Evolutionary conservation across 2,329 filamentous ascomycete genomes (phyloP).

Genomic region (Epicoccum sorghinum): DNA sequence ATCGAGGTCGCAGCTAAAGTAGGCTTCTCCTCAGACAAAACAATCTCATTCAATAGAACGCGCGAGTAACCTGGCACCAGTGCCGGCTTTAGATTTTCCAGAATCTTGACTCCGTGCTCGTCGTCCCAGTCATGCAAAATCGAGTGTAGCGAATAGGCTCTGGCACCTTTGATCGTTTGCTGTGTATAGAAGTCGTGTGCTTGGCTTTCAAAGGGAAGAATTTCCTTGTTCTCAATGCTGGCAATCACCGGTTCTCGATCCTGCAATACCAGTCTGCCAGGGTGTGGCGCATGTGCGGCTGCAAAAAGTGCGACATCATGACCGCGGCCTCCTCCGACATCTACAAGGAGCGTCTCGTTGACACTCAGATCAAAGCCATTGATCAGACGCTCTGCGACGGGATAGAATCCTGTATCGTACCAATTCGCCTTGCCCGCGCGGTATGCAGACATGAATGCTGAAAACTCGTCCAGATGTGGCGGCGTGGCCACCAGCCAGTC

Average conservation of each 20-base stretch:
- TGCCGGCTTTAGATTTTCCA: slow-evolving; percentile 20
- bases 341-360: slow-evolving; percentile 45
- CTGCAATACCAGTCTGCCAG: slow-evolving; percentile 56
- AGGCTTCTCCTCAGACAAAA: slow-evolving; percentile 15
- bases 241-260: slow-evolving; percentile 51
- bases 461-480: slow-evolving; percentile 35
- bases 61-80: slow-evolving; percentile 25
- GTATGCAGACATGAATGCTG: slow-evolving; percentile 6
- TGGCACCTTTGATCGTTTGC: slow-evolving; percentile 52
- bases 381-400: slow-evolving; percentile 28
- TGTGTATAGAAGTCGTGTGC: slow-evolving; percentile 55
- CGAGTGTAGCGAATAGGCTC: slow-evolving; percentile 28
- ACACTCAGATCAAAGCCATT: slow-evolving; percentile 26
- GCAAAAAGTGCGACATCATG: slow-evolving; percentile 48
- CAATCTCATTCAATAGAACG: slow-evolving; percentile 24
- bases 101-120: slow-evolving; percentile 20
- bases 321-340: slow-evolving; percentile 53
- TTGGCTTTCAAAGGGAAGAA: slow-evolving; percentile 37
- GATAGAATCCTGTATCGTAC: slow-evolving; percentile 22
- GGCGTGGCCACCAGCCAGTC: slow-evolving; percentile 47
- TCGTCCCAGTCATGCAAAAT: slow-evolving; percentile 36
- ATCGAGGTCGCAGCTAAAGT: slow-evolving; percentile 15
- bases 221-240: slow-evolving; percentile 26
- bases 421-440: slow-evolving; percentile 19
- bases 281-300: slow-evolving; percentile 38